Conservation (phyloP, 1,139 yeast genomes). For the Blastobotrys arbuscula region DNA sequence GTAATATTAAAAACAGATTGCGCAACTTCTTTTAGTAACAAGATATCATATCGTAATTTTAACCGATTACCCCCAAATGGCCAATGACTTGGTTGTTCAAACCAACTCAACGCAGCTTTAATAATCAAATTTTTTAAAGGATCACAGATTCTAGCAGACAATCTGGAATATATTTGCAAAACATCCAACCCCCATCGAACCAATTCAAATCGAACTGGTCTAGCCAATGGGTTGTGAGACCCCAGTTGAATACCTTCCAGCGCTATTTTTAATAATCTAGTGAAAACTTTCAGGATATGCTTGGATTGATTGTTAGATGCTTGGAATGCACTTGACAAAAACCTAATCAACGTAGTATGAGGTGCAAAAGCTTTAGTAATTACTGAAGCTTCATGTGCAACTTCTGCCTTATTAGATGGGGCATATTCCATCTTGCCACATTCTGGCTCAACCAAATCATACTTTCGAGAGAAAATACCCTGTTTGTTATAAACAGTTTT, state of each 20-base stretch:
- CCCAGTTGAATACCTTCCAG: constrained; percentile 49
- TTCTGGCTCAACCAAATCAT: constrained; percentile 59
- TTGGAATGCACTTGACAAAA: constrained; percentile 77
- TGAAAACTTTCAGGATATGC: constrained; percentile 64
- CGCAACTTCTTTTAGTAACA: constrained; percentile 39
- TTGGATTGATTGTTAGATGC: constrained; percentile 72
- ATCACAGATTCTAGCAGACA: constrained; percentile 35
- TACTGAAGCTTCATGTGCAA: constrained; percentile 47
- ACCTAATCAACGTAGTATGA: constrained; percentile 61
- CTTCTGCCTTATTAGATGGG: constrained; percentile 65
- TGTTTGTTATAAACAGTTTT: constrained; percentile 49
- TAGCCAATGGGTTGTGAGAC: constrained; percentile 75
- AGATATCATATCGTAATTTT: constrained; percentile 64
- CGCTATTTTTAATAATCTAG: constrained; percentile 56
- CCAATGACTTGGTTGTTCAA: constrained; percentile 53
- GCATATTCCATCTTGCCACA: constrained; percentile 79
- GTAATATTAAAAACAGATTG: constrained; percentile 17
- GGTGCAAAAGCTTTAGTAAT: constrained; percentile 59
- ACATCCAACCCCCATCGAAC: constrained; percentile 64
- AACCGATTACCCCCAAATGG: constrained; percentile 83
- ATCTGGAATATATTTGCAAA: constrained; percentile 46
- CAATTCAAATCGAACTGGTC: constrained; percentile 69
- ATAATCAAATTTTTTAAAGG: constrained; percentile 49
- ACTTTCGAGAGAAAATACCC: constrained; percentile 62
- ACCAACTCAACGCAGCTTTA: constrained; percentile 76